These are phyloP conservation scores for Moricandia arvensis DNA, from an alignment of 345 rosid species.

Conservation along the genomic window DNA sequence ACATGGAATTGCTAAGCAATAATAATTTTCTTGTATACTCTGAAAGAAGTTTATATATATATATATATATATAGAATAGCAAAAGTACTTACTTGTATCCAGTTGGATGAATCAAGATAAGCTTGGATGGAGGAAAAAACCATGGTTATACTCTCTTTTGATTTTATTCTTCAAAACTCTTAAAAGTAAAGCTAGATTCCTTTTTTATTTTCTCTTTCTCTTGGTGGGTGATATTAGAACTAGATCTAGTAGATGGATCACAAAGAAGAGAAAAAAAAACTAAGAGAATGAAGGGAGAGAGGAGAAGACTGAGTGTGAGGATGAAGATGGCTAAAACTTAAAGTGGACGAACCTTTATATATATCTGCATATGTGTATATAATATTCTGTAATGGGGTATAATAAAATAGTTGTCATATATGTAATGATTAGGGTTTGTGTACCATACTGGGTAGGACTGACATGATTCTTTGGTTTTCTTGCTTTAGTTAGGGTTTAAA, in stretches of 20 bases:
- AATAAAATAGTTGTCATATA: slow-evolving; percentile 22
- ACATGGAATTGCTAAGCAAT: slow-evolving; percentile 12
- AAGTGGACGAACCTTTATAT: slow-evolving; percentile 61
- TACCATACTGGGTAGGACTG: slow-evolving; percentile 34
- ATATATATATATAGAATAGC: slow-evolving; percentile 17
- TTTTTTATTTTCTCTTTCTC: background rate
- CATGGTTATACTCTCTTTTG: slow-evolving; percentile 55
- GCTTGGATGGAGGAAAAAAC: slow-evolving; percentile 87
- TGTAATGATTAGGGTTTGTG: slow-evolving; percentile 40
- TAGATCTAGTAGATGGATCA: slow-evolving; percentile 48
- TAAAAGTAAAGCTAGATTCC: slow-evolving; percentile 22
- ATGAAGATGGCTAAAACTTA: slow-evolving; percentile 52
- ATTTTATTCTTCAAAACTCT: slow-evolving; percentile 38
- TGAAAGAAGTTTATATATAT: slow-evolving; percentile 23
- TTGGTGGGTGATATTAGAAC: slow-evolving; percentile 20
- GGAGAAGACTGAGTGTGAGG: slow-evolving; percentile 35
- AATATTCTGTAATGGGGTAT: slow-evolving; percentile 5
- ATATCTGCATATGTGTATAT: background rate
- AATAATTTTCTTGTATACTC: slow-evolving; percentile 16
- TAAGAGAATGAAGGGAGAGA: slow-evolving; percentile 37
- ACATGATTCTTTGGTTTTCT: slow-evolving; percentile 55
- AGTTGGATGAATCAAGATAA: slow-evolving; percentile 97
- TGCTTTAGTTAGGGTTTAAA: slow-evolving; percentile 44
- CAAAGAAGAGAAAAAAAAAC: slow-evolving; percentile 30
- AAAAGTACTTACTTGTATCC: slow-evolving; percentile 75